phyloP scores from a whole-genome alignment of 106 monocot genomes.

The Allium fistulosum region DNA sequence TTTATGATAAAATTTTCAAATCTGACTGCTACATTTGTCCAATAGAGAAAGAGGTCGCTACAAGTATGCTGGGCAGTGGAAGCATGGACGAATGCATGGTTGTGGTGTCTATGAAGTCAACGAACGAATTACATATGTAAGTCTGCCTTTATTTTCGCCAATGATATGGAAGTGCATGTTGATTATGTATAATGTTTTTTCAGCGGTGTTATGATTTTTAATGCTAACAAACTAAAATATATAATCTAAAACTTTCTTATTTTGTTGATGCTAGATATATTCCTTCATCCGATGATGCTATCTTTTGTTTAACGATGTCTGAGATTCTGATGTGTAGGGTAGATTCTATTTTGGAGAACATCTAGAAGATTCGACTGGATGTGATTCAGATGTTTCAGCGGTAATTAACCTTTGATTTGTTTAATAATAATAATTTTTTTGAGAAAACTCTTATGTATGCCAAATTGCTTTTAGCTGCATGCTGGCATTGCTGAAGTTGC shows the following conservation, averaged over 20 bases:
- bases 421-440: neutral
- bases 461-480: slow-evolving; percentile 58
- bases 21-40: slow-evolving; percentile 5
- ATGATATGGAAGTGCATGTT: neutral
- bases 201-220: neutral
- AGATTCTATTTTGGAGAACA: slow-evolving; percentile 83
- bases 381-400: slow-evolving; percentile 62
- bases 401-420: slow-evolving; percentile 20
- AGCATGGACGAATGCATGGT: slow-evolving; percentile 88
- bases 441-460: slow-evolving; percentile 3
- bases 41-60: slow-evolving; percentile 80
- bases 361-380: slow-evolving; percentile 63
- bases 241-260: no score
- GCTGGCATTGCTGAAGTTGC: slow-evolving; percentile 86
- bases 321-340: slow-evolving; percentile 34
- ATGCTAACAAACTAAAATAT: no score
- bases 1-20: no score
- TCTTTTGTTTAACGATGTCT: neutral
- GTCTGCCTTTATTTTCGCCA: slow-evolving; percentile 9
- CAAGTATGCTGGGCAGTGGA: slow-evolving; percentile 82
- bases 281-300: neutral
- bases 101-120: slow-evolving; percentile 90
- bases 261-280: no score
- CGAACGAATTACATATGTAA: slow-evolving; percentile 61
- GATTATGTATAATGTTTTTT: neutral